A percentile compares a stretch with the other conserved stretches of the same genome.
Evolutionary conservation across 805 yeast species (phyloP).

Genomic region (Maudiozyma barnettii): DNA sequence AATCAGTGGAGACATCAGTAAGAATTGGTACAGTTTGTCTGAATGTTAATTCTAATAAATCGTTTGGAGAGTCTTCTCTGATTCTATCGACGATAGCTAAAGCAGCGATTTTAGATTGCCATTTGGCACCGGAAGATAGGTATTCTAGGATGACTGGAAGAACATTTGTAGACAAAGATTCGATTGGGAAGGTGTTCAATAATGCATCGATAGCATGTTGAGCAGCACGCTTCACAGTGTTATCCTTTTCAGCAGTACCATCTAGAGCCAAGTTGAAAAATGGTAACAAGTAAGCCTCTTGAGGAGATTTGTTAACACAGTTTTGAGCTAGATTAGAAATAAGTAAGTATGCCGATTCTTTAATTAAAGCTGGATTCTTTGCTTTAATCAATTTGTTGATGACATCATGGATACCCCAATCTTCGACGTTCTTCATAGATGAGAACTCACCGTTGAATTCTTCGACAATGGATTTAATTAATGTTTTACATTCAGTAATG

Average conservation of each 20-base stretch:
- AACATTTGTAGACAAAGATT: conserved; percentile 66
- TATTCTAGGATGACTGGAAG: conserved; percentile 53
- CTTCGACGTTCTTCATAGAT: conserved; percentile 36
- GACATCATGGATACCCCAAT: conserved; percentile 59
- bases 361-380: conserved; percentile 61
- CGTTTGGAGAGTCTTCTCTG: conserved; percentile 72
- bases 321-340: conserved; percentile 49
- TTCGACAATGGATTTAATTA: conserved; percentile 36
- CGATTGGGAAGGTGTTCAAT: conserved; percentile 61
- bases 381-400: conserved; percentile 59
- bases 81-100: conserved; percentile 64
- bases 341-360: conserved; percentile 68
- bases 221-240: conserved; percentile 78
- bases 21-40: conserved; percentile 71
- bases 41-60: conserved; percentile 74
- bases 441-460: conserved; percentile 31
- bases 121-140: conserved; percentile 74
- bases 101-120: conserved; percentile 84
- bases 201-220: conserved; percentile 65
- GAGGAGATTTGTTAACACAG: conserved; percentile 59
- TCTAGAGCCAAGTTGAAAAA: conserved; percentile 60
- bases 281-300: conserved; percentile 62
- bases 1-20: conserved; percentile 86
- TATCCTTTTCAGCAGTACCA: conserved; percentile 77
- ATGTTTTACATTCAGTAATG: conserved; percentile 30